Evolutionary conservation across 257 asterid genomes (phyloP), one percentile per base, ranked within the genome.

Genomic region (Gynochthodes officinalis): DNA sequence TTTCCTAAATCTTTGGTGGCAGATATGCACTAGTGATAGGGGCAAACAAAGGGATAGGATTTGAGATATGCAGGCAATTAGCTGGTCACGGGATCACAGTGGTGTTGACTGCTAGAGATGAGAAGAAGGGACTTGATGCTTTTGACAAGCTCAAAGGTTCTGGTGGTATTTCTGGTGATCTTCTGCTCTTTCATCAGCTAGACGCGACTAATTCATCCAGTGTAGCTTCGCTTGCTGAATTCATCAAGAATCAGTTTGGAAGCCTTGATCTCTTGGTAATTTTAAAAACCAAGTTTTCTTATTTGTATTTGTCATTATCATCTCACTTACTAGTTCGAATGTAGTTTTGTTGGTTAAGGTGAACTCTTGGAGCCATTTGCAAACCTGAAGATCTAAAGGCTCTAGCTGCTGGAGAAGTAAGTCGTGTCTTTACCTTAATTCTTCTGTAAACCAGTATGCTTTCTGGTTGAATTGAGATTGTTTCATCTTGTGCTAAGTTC

Each of bases 1-100:
- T n/a, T 15, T 40, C 27, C 30, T 18, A 27, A 27, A 2, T 21
- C 35, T 33, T n/a, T 57, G 42, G 18, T 54, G 48, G 76, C 58
- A 86, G 86, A 65, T 78, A 75, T 79, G 92, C 89, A 2, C 75
- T 84, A 16, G 79, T 87, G 0, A 83, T 82, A 1, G 89, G 89
- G 3, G 85, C 76, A 30, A 87, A 84, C 69, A 85, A 71, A 69
- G 90, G 92, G 12, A 81, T 87, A 10, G 90, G 87, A 21, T 77
- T 76, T 52, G 85, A 83, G 71, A 70, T 84, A 0, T 82, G 87
- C 62, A 77, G 75, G 59, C 78, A 81, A 15, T 78, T 88, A 9
- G 89, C 82, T 35, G 71, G 67, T 4, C 59, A 77, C 52, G 89
- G 88, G 0, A 78, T 86, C 1, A 28, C 62, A 4, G 89, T 86